Conservation (phyloP, 2,329 filamentous ascomycete genomes). For the Penicillium sp. region DNA sequence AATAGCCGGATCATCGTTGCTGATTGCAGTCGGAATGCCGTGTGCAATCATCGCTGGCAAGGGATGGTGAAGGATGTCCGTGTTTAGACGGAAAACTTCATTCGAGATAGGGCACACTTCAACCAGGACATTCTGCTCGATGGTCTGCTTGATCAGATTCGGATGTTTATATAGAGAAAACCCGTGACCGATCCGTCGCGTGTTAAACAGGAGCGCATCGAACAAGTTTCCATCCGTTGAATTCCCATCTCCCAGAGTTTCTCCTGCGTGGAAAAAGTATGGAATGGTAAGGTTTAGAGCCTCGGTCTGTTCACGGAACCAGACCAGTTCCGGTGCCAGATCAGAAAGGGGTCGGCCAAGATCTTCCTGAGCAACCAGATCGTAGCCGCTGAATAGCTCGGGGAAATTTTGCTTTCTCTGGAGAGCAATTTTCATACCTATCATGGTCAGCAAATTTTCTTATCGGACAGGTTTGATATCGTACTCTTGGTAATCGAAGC, state of each 20-base stretch:
- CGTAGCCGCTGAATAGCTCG: background rate
- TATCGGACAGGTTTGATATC: background rate
- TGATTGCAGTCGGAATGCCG: background rate
- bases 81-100: background rate
- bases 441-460: background rate
- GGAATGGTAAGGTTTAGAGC: background rate
- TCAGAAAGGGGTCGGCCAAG: background rate
- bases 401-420: background rate
- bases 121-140: background rate
- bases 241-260: background rate
- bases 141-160: background rate
- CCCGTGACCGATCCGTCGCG: background rate
- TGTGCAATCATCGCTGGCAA: background rate
- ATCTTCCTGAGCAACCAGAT: background rate
- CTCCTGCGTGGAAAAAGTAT: background rate
- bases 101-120: background rate
- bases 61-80: background rate
- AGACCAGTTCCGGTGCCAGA: background rate
- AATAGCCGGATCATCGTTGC: background rate
- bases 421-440: background rate
- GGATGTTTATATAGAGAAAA: background rate
- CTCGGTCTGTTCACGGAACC: background rate
- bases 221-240: background rate
- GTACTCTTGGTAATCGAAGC: background rate
- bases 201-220: background rate